Evolutionary conservation across 73 alveolate genomes (phyloP), one percentile per base, ranked within the genome.

Genomic region (Blepharisma stoltei): DNA sequence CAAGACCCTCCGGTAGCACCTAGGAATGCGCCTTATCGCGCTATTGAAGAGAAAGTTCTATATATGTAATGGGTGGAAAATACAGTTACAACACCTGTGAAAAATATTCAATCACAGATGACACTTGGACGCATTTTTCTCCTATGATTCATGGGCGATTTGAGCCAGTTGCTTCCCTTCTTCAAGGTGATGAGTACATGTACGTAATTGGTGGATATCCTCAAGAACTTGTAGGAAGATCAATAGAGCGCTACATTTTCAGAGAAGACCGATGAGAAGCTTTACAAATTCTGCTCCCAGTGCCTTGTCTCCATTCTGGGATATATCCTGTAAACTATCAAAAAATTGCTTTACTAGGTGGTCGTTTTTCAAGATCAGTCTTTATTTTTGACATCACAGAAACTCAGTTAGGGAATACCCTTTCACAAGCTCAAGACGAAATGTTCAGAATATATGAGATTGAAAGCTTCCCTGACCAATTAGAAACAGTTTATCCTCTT

Each of bases 21-120:
- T n/a, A n/a, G n/a, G n/a, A n/a, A n/a, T n/a, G n/a, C n/a, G n/a
- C n/a, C n/a, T n/a, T n/a, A n/a, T n/a, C n/a, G n/a, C n/a, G n/a
- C n/a, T n/a, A n/a, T n/a, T n/a, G n/a, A n/a, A n/a, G n/a, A n/a
- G n/a, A n/a, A n/a, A n/a, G n/a, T n/a, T n/a, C n/a, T n/a, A n/a
- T n/a, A n/a, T 60, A 60, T 37, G 76, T 60, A 21, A 60, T 37
- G 41, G 76, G 76, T 25, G 76, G 76, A 60, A 60, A 27, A 27
- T 60, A 60, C 21, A 37, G 41, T 37, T 60, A 60, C 21, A 60
- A 37, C n/a, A 37, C 41, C 2, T 60, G 76, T 37, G 76, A 60
- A 60, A 60, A 21, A 27, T 60, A 60, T 60, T 25, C 41, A 9
- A 25, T 60, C 14, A 11, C 18, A 21, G 55, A 60, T 3, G 71